These are phyloP conservation scores for Trichoderma gracile DNA, from an alignment of 2,329 filamentous ascomycete genomes.

Conservation along the genomic window DNA sequence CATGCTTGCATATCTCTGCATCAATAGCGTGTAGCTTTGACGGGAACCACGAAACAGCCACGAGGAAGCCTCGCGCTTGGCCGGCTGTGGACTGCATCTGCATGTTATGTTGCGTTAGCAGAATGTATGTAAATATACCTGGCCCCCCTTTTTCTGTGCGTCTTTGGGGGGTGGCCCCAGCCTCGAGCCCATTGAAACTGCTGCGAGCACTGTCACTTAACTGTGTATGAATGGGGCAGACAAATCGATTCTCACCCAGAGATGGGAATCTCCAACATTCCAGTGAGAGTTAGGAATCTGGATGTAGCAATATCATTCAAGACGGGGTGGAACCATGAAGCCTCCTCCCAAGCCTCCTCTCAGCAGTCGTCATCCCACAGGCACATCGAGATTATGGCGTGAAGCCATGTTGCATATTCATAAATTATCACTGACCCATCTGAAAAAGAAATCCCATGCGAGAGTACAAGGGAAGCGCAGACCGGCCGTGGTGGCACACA, in stretches of 20 bases:
- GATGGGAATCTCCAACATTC: too few species aligned
- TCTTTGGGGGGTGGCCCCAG: not conserved
- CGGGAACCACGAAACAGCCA: not conserved
- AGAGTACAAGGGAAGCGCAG: not conserved
- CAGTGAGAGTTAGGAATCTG: too few species aligned
- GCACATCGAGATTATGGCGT: not conserved
- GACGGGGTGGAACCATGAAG: not conserved
- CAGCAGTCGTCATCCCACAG: not conserved
- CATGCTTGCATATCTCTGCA: not conserved
- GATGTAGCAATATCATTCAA: not conserved
- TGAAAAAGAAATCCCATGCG: not conserved
- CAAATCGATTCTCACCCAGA: not conserved
- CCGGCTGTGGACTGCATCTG: not conserved
- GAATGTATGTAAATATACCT: not conserved
- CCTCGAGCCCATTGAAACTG: not conserved
- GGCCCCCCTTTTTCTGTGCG: not conserved
- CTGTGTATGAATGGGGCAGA: too few species aligned
- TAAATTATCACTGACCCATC: not conserved
- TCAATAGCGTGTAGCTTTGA: not conserved
- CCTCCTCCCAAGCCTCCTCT: not conserved
- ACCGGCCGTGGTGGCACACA: not conserved
- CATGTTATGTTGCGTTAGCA: conserved; percentile 3
- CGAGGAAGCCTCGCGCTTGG: conserved; percentile 1
- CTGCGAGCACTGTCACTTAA: not conserved
- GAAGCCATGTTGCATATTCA: not conserved